phyloP scores from a whole-genome alignment of 78 protist species.

The Protostelium mycophagum region DNA sequence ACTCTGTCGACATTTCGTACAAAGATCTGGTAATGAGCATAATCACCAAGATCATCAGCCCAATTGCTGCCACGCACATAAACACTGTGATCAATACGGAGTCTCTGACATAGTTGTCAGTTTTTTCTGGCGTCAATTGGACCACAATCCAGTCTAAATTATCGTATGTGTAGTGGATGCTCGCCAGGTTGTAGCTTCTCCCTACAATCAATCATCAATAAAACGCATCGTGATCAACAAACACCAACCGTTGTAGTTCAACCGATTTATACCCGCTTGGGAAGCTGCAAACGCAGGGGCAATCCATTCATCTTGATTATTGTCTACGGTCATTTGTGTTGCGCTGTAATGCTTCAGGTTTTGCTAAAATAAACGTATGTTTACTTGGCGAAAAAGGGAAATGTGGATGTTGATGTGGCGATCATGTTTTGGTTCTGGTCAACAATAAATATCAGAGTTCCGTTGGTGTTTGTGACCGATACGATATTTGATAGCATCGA shows the following conservation, averaged over 20 bases:
- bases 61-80: neutral
- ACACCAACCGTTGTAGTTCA: neutral
- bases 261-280: neutral
- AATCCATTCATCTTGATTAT: neutral
- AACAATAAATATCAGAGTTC: neutral
- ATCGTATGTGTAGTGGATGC: no score
- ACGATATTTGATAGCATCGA: neutral
- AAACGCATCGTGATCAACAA: neutral
- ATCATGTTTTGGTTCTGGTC: neutral
- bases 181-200: neutral
- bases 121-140: neutral
- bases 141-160: neutral
- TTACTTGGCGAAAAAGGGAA: no score
- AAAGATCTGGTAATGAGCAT: neutral
- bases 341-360: neutral
- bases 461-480: neutral
- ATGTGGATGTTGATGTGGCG: neutral
- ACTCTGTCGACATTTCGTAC: neutral
- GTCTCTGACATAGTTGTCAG: neutral
- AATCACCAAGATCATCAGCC: neutral
- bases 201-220: neutral
- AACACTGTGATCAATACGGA: neutral
- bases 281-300: neutral
- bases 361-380: no score
- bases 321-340: neutral